A percentile compares a stretch with the other conserved stretches of the same genome.
Evolutionary conservation across 345 rosid species (phyloP).

Genomic region (Melaleuca alternifolia): DNA sequence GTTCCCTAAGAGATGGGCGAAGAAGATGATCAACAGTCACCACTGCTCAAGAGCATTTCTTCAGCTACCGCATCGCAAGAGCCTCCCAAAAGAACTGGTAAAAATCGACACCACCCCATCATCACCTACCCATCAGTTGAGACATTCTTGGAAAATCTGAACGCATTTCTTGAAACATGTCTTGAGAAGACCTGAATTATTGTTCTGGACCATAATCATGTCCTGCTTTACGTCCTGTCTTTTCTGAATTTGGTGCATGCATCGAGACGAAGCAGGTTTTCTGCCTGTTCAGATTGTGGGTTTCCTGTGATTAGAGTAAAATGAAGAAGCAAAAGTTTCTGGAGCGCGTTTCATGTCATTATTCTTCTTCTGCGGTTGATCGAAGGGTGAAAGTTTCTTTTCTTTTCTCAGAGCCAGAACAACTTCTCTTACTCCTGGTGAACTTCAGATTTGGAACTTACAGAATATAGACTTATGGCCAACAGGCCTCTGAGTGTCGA

Average conservation of each 20-base stretch:
- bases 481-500: not conserved
- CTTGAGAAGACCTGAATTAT: not conserved
- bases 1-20: not conserved
- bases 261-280: not conserved
- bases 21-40: constrained; percentile 1
- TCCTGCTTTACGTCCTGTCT: not conserved
- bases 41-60: constrained; percentile 5
- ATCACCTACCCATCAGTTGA: not conserved
- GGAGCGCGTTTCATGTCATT: not conserved
- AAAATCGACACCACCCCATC: not conserved
- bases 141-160: not conserved
- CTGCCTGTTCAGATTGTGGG: not conserved
- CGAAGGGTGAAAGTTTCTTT: not conserved
- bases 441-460: not conserved
- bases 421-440: not conserved
- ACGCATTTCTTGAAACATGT: not conserved
- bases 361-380: not conserved
- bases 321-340: not conserved
- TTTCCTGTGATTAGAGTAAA: not conserved
- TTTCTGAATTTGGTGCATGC: not conserved
- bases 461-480: not conserved
- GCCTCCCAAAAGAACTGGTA: constrained; percentile 28
- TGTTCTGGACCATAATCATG: not conserved
- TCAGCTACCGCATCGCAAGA: not conserved
- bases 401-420: not conserved